phyloP scores from a whole-genome alignment of 116 monocot genomes.

The Dioscorea cayenensis region DNA sequence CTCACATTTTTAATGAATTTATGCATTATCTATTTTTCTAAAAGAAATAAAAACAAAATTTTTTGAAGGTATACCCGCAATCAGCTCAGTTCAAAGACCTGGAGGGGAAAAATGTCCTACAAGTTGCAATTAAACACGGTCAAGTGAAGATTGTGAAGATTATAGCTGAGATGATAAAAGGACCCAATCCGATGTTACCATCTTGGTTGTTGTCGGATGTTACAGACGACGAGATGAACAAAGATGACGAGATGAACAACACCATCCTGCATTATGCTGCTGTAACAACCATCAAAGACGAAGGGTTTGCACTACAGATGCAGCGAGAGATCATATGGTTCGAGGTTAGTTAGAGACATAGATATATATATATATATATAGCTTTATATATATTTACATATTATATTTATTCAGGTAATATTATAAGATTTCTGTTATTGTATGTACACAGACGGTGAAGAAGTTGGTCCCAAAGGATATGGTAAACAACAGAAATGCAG shows the following conservation, averaged over 20 bases:
- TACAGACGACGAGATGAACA: slow-evolving; percentile 5
- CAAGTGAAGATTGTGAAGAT: slow-evolving; percentile 21
- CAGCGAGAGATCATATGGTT: slow-evolving; percentile 25
- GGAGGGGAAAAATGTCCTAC: slow-evolving; percentile 23
- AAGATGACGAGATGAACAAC: slow-evolving; percentile 10
- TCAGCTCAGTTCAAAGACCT: slow-evolving; percentile 9
- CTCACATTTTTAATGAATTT: too few relatives aligned
- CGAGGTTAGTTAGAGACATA: slow-evolving; percentile 5
- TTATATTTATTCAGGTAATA: neutral
- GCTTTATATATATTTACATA: neutral
- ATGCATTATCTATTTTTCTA: too few relatives aligned
- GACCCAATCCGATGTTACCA: slow-evolving; percentile 21
- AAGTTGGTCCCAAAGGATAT: slow-evolving; percentile 25
- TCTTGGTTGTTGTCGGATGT: slow-evolving; percentile 15
- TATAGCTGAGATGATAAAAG: slow-evolving; percentile 6
- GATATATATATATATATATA: neutral
- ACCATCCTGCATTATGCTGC: slow-evolving; percentile 35
- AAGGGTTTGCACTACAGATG: slow-evolving; percentile 20
- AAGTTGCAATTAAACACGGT: slow-evolving; percentile 25
- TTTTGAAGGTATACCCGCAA: slow-evolving; percentile 1
- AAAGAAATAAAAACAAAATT: too few relatives aligned
- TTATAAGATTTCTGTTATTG: neutral
- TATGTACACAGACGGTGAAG: slow-evolving; percentile 14
- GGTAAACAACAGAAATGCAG: slow-evolving; percentile 18
- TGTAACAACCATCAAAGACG: slow-evolving; percentile 1